Percentiles rank a stretch among this genome's conserved stretches.
phyloP scores from a whole-genome alignment of 495 filamentous ascomycete genomes.

The Penicillium atrosanguineum region DNA sequence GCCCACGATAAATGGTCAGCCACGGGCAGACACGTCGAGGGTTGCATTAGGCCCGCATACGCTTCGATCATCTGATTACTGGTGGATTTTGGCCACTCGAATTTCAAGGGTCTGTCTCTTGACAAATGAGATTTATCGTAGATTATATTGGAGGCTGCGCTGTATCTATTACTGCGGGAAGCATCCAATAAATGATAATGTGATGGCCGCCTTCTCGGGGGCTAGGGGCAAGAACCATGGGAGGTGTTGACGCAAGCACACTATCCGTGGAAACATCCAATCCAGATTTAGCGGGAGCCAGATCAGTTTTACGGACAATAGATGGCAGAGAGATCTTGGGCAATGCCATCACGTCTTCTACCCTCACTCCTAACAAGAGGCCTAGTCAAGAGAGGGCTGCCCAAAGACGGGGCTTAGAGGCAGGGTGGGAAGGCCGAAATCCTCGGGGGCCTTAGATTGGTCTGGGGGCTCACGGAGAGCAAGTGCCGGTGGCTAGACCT shows the following conservation, averaged over 20 bases:
- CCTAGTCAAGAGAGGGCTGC: not conserved
- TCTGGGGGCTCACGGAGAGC: too few relatives aligned
- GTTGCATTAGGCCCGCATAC: constrained; percentile 38
- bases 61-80: constrained; percentile 35
- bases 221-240: too few relatives aligned
- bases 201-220: too few relatives aligned
- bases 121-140: not conserved
- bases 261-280: not conserved
- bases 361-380: not conserved
- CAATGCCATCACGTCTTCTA: not conserved
- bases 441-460: not conserved
- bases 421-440: not conserved
- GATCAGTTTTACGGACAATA: too few relatives aligned
- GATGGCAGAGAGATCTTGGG: not conserved
- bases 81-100: not conserved
- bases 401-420: too few relatives aligned
- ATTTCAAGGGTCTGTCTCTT: too few relatives aligned
- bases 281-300: not conserved
- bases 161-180: too few relatives aligned
- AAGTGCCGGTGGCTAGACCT: too few relatives aligned
- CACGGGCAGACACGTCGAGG: constrained; percentile 10
- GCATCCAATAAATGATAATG: too few relatives aligned
- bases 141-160: not conserved
- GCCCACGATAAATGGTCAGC: constrained; percentile 13
- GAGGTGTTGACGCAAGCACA: constrained; percentile 4